A percentile compares a stretch with the other conserved stretches of the same genome.
Conservation (phyloP, 768 basidiomycete species). For the Macrolepiota dolichaula region DNA sequence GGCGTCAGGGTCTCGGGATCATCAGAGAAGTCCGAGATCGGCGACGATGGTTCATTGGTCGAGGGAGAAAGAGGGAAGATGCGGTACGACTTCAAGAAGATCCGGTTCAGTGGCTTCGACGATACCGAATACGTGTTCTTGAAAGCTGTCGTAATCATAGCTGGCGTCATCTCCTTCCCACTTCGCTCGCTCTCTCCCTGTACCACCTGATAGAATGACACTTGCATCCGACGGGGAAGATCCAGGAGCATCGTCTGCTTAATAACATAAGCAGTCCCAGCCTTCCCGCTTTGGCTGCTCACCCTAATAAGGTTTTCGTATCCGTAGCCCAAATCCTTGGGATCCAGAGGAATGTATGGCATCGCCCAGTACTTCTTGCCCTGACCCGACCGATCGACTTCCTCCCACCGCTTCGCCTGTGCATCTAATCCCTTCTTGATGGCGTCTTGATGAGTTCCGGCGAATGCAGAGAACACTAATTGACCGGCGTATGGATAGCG, state of each 20-base stretch:
- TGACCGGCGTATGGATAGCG: constrained; percentile 97
- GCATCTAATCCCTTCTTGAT: constrained; percentile 98
- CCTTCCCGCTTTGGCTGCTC: constrained; percentile 98
- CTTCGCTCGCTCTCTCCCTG: constrained; percentile 88
- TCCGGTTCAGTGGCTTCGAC: constrained; percentile 72
- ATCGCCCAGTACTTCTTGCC: constrained; percentile 81
- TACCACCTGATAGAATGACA: constrained; percentile 90
- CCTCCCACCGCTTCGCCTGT: constrained; percentile 47
- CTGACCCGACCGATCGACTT: constrained; percentile 54
- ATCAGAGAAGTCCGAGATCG: constrained; percentile 46
- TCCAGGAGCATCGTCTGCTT: constrained; percentile 89
- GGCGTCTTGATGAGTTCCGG: constrained; percentile 96
- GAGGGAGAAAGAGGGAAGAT: constrained; percentile 43
- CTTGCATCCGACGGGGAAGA: constrained; percentile 92
- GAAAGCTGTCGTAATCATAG: constrained; percentile 92
- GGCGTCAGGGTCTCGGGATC: constrained; percentile 38
- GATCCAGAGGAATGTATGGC: constrained; percentile 95
- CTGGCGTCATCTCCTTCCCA: constrained; percentile 91
- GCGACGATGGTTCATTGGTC: constrained; percentile 33
- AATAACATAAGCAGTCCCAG: constrained; percentile 94
- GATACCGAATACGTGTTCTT: constrained; percentile 71
- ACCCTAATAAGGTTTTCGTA: constrained; percentile 99
- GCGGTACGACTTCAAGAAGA: constrained; percentile 40
- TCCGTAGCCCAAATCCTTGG: constrained; percentile 87
- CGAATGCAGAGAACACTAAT: constrained; percentile 97